A percentile compares a stretch with the other conserved stretches of the same genome.
phyloP scores from a whole-genome alignment of 352 stramenopile genomes.

The Stramenopiles sp. region DNA sequence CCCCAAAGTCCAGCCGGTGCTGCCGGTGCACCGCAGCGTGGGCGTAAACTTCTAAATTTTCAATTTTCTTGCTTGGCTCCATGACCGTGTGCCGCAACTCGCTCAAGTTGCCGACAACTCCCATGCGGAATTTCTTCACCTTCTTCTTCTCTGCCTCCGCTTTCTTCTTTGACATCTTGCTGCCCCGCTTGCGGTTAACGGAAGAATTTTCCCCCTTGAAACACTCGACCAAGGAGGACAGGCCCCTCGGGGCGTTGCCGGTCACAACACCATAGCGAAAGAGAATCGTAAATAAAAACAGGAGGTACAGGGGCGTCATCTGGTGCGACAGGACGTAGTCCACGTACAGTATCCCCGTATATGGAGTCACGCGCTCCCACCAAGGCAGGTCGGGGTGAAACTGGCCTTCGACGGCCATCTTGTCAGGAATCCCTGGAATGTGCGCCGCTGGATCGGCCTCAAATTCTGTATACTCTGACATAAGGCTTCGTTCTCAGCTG shows the following conservation, averaged over 20 bases:
- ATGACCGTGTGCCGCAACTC: not conserved
- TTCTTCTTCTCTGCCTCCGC: not conserved
- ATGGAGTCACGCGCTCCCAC: not conserved
- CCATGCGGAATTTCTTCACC: not conserved
- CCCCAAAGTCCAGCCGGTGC: not conserved
- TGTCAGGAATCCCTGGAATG: too few species aligned
- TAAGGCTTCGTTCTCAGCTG: too few species aligned
- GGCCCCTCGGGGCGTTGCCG: not conserved
- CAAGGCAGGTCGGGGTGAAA: not conserved
- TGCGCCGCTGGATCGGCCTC: too few species aligned
- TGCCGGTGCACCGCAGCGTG: not conserved
- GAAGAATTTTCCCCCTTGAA: too few species aligned
- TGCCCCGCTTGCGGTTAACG: not conserved
- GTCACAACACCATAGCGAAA: not conserved
- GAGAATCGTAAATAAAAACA: not conserved
- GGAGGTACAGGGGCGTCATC: not conserved
- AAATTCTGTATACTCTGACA: too few species aligned
- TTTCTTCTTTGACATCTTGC: not conserved
- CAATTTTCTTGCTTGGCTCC: not conserved
- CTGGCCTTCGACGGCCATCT: too few species aligned
- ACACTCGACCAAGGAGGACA: not conserved
- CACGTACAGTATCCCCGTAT: not conserved
- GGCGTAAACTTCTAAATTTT: not conserved
- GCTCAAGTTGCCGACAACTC: not conserved
- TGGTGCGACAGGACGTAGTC: not conserved